Percentiles rank a stretch among this genome's conserved stretches.
phyloP scores from a whole-genome alignment of 1,139 yeast genomes.

The Meyerozyma smithsonii region DNA sequence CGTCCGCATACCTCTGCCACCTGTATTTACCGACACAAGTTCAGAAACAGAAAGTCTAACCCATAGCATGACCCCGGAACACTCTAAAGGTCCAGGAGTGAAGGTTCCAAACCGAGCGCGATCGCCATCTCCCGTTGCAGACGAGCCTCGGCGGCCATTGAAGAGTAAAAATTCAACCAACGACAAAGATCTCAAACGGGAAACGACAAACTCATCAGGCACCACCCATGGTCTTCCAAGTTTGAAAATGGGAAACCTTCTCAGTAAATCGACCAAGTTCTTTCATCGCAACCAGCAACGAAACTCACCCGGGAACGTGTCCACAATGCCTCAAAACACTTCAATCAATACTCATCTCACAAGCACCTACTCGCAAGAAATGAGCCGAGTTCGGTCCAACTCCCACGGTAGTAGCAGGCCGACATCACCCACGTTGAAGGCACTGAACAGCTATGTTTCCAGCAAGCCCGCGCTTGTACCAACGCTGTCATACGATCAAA shows the following conservation, averaged over 20 bases:
- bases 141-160: not conserved
- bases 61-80: not conserved
- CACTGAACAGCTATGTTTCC: not conserved
- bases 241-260: conserved; percentile 25
- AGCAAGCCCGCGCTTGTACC: not conserved
- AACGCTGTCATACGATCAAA: not conserved
- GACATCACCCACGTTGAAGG: conserved; percentile 1
- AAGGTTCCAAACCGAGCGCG: not conserved
- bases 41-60: not conserved
- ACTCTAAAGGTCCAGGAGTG: not conserved
- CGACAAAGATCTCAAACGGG: not conserved
- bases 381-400: conserved; percentile 30
- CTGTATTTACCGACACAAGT: conserved; percentile 13
- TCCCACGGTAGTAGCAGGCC: conserved; percentile 12
- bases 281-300: conserved; percentile 24
- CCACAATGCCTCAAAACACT: conserved; percentile 8
- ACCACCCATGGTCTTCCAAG: not conserved
- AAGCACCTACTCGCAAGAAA: conserved; percentile 31
- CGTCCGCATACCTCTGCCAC: conserved; percentile 19
- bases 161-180: not conserved
- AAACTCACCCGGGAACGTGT: not conserved
- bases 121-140: not conserved
- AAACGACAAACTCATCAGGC: not conserved
- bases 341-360: conserved; percentile 12
- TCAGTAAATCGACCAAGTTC: conserved; percentile 28